Conservation (phyloP, 192 early-diverging fungal species). For the Backusella psychrophila region DNA sequence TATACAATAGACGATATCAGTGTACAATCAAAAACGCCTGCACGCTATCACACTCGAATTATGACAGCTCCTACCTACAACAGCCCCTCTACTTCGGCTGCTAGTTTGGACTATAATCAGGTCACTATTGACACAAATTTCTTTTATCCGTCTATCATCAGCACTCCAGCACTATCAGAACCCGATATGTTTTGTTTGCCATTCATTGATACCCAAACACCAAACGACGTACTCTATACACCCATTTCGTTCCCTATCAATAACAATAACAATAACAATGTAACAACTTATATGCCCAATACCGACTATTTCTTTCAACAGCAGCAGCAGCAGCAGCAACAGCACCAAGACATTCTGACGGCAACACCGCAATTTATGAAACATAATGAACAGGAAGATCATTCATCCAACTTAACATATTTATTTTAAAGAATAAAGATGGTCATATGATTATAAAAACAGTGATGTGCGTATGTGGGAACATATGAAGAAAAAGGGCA, state of each 20-base stretch:
- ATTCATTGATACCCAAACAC: neutral
- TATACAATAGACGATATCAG: neutral
- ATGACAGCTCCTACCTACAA: conserved; percentile 11
- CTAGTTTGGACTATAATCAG: neutral
- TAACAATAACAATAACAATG: neutral
- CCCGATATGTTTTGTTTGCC: neutral
- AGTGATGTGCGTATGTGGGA: neutral
- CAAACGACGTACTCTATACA: neutral
- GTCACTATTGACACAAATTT: neutral
- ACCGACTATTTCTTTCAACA: neutral
- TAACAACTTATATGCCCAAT: neutral
- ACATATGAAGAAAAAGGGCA: neutral
- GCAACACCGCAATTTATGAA: neutral
- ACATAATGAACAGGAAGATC: neutral
- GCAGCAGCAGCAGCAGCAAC: neutral
- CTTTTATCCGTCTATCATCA: neutral
- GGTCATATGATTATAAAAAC: neutral
- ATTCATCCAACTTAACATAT: neutral
- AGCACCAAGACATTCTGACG: neutral
- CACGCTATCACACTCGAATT: conserved; percentile 4
- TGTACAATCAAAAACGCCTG: neutral
- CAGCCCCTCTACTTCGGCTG: neutral
- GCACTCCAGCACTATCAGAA: neutral
- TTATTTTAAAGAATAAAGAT: neutral
- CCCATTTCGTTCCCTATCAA: neutral